Evolutionary conservation across 2,329 filamentous ascomycete genomes (phyloP), one percentile per base, ranked within the genome.

Genomic region (Aspergillus intermedius): DNA sequence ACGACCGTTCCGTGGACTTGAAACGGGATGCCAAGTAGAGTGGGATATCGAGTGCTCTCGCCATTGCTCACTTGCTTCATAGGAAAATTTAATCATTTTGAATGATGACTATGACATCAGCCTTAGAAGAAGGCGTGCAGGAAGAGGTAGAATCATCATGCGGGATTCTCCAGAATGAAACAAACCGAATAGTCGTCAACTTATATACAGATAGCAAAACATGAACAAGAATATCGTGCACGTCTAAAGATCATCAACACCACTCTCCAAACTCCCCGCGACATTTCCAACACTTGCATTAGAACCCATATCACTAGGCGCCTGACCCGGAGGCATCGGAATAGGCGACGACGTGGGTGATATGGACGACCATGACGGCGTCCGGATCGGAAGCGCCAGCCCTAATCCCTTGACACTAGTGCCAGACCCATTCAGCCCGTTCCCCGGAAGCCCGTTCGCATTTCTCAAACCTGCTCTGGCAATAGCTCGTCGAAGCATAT

Each of bases 401-500:
- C 68, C 67, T n/a, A 69, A 52, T 2, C 67, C 66, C 19, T 66
- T 68, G 4, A 61, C 48, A 46, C 60, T 60, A 8, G 56, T 58
- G 3, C 56, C 55, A 7, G 62, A 59, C 4, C 60, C 60, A 23
- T 58, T 57, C 48, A 58, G 25, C 45, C 57, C 51, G 48, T 48
- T 28, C 25, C 47, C 43, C 45, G 48, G 35, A 35, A 49, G 34
- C 48, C 46, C 50, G 8, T 15, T 19, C 46, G 52, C 42, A 46
- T 50, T 48, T 47, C 63, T 60, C n/a, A 70, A 48, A 6, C 66
- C 67, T 7, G 73, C 67, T n/a, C 72, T 67, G 7, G 63, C 61
- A 46, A 75, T 65, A 7, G 73, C 69, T 44, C 72, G 63, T 44
- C 68, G 64, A 12, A 98, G 75, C 41, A 88, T 91, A 56, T 85